phyloP scores from a whole-genome alignment of 2,329 filamentous ascomycete genomes.

The Verruconis gallopava region DNA sequence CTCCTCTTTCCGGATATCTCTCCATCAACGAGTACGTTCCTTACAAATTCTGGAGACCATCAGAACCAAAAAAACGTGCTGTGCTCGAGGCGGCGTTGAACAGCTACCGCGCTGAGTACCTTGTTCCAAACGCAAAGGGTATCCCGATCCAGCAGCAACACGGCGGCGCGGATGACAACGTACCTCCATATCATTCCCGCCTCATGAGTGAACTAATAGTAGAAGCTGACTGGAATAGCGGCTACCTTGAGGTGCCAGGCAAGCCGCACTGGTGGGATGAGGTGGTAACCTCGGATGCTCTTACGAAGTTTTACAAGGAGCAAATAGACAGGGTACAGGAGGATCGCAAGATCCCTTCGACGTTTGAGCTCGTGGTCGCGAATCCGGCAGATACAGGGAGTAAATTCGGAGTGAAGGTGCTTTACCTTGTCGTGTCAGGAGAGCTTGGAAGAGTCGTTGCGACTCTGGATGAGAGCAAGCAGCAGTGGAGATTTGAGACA shows the following conservation, averaged over 20 bases:
- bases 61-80: constrained; percentile 37
- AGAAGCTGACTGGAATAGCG: constrained; percentile 28
- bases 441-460: constrained; percentile 38
- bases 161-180: constrained; percentile 43
- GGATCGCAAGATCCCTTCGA: constrained; percentile 15
- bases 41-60: constrained; percentile 41
- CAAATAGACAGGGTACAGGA: constrained; percentile 14
- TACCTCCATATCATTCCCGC: constrained; percentile 44
- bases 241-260: constrained; percentile 37
- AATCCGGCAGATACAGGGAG: constrained; percentile 40
- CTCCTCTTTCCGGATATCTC: constrained; percentile 45
- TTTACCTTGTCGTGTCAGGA: constrained; percentile 37
- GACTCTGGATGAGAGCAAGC: not conserved
- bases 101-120: constrained; percentile 42
- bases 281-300: constrained; percentile 38
- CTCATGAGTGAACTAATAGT: constrained; percentile 38
- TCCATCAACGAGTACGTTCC: constrained; percentile 48
- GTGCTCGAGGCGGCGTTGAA: constrained; percentile 36
- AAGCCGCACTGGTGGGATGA: constrained; percentile 42
- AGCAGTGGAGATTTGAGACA: constrained; percentile 15
- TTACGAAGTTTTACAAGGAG: constrained; percentile 37
- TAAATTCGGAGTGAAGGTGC: constrained; percentile 37
- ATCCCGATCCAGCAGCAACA: constrained; percentile 45
- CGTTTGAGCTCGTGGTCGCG: constrained; percentile 37
- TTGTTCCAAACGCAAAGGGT: constrained; percentile 37